Base-by-base conservation (phyloP, 352 stramenopile genomes). In the Globisporangium solare region DNA sequence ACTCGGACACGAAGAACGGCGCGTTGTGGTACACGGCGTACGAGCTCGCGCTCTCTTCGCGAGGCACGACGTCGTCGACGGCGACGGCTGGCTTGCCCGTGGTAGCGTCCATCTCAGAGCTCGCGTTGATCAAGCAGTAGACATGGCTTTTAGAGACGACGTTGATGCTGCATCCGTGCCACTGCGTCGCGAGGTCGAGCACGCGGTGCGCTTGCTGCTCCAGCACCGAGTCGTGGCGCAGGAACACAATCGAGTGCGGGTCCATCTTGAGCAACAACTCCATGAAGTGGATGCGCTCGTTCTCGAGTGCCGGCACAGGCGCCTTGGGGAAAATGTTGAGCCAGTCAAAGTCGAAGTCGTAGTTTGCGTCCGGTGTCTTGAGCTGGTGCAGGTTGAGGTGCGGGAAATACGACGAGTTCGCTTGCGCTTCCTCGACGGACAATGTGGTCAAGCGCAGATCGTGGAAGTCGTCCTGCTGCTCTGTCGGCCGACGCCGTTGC, bases 291-390 rank as follows among this genome's bases (percentile, higher is more conserved):
- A 81, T 63, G 14, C 83, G 76, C 27, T 68, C 68, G 10, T 58
- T 49, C 32, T 92, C 81, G 0, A 62, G 27, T 18, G 37, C 15
- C 0, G 27, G 48, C n/a, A 88, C 55, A 0, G 83, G 83, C 6
- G 81, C 79, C 62, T 93, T 93, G 2, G 83, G 83, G 60, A 82
- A 93, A 18, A 80, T 78, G 66, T 91, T 83, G 57, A 79, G 68
- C 80, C 83, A 91, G 65, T 79, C 68, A 60, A 88, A 93, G 62
- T 93, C 75, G 10, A 91, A 64, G 11, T 90, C 77, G 43, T 91
- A 86, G 49, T 86, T 68, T 0, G 73, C 64, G 6, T 79, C 66
- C 0, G 74, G 80, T 3, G 80, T 88, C 60, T 74, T 75, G 10
- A 90, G 76, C 47, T 90, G 68, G 5, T 73, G 64, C 57, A 74